These are phyloP conservation scores for Lachnellula willkommii DNA, from an alignment of 2,329 filamentous ascomycete genomes.

Conservation along the genomic window DNA sequence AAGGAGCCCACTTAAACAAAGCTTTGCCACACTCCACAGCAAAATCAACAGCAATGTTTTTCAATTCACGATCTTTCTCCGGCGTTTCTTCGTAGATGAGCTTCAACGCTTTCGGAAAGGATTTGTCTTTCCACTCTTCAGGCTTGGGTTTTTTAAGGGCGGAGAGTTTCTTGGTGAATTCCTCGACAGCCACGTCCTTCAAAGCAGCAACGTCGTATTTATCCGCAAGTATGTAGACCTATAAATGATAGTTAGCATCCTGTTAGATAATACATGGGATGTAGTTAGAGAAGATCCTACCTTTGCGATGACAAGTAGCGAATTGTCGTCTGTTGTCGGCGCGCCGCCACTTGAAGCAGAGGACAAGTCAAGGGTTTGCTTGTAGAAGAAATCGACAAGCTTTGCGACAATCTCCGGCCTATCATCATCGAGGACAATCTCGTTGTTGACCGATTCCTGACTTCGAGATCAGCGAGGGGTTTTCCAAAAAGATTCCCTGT, in stretches of 20 bases:
- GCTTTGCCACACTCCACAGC: not conserved
- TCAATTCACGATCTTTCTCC: not conserved
- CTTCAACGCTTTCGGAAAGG: not conserved
- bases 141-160: not conserved
- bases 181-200: not conserved
- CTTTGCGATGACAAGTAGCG: not conserved
- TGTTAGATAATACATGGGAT: too few relatives aligned
- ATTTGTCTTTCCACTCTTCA: not conserved
- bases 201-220: not conserved
- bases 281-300: not conserved
- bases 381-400: conserved; percentile 74
- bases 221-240: not conserved
- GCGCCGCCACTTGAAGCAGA: not conserved
- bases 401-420: conserved; percentile 66
- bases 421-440: conserved; percentile 57
- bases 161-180: not conserved
- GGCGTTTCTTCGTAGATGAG: not conserved
- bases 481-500: too few relatives aligned
- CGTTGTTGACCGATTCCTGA: conserved; percentile 9
- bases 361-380: not conserved
- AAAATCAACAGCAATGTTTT: not conserved
- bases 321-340: not conserved
- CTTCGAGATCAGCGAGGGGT: too few relatives aligned
- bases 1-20: not conserved
- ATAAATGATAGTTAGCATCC: not conserved